These are phyloP conservation scores for Pichia kluyveri DNA, from an alignment of 805 yeast species.

Conservation along the genomic window DNA sequence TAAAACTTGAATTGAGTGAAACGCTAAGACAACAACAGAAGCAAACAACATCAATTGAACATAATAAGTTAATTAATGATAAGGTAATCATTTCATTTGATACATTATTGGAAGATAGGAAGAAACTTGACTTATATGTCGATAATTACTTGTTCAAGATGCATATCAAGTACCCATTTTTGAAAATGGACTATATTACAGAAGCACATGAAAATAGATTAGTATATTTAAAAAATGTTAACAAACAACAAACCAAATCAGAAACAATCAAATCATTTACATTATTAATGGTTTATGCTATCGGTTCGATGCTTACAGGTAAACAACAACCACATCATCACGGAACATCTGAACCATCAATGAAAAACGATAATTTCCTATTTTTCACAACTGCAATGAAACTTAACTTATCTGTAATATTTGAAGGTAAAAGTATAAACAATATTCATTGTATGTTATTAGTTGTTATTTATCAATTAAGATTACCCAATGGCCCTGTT, in stretches of 20 bases:
- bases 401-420: constrained; percentile 2
- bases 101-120: constrained; percentile 1
- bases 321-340: not conserved
- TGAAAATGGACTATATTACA: constrained; percentile 1
- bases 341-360: not conserved
- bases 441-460: constrained; percentile 8
- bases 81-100: not conserved
- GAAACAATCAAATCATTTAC: constrained; percentile 6
- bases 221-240: not conserved
- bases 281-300: constrained; percentile 10
- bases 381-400: constrained; percentile 6
- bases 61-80: not conserved
- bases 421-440: constrained; percentile 4
- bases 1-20: constrained; percentile 1
- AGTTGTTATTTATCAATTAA: constrained; percentile 10
- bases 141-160: constrained; percentile 3
- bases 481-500: constrained; percentile 12
- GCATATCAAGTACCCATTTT: constrained; percentile 10
- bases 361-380: constrained; percentile 2
- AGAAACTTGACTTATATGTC: constrained; percentile 1
- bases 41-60: not conserved
- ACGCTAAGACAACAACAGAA: not conserved
- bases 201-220: constrained; percentile 6
- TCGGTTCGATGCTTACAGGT: constrained; percentile 7
- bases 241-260: not conserved